Evolutionary conservation across 1,284 basidiomycete genomes (phyloP).

Genomic region (Cutaneotrichosporon sp.): DNA sequence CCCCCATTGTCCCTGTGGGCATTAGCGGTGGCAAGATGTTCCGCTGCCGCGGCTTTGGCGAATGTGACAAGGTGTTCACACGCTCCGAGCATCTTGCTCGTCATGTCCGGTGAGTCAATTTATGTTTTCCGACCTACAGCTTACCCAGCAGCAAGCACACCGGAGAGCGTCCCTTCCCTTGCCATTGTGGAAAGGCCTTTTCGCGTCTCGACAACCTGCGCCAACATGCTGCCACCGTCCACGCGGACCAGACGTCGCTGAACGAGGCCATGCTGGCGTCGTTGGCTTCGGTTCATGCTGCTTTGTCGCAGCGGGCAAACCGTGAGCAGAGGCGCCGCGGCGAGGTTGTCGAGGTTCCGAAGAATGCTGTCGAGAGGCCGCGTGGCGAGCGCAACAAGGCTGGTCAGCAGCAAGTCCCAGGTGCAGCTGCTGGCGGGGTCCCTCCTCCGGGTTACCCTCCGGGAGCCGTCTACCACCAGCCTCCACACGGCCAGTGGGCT

Average conservation of each 20-base stretch:
- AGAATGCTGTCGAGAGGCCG: conserved; percentile 49
- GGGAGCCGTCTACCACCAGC: conserved; percentile 16
- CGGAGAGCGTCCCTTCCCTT: conserved; percentile 90
- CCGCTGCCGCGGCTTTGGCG: conserved; percentile 89
- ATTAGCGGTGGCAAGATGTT: conserved; percentile 71
- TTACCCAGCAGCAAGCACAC: conserved; percentile 78
- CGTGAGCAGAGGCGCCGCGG: conserved; percentile 50
- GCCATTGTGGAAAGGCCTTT: conserved; percentile 93
- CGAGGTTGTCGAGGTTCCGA: conserved; percentile 52
- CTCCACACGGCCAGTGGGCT: conserved; percentile 19
- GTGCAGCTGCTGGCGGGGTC: conserved; percentile 8
- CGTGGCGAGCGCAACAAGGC: conserved; percentile 28
- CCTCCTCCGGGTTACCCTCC: conserved; percentile 16
- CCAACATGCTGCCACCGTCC: conserved; percentile 93
- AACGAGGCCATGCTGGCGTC: conserved; percentile 92
- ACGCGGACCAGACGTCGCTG: conserved; percentile 77
- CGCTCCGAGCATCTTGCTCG: conserved; percentile 91
- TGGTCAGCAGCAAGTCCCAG: conserved; percentile 1
- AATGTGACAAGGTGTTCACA: conserved; percentile 94
- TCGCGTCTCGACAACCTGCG: conserved; percentile 94
- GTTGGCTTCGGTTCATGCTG: conserved; percentile 78
- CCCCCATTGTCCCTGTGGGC: conserved; percentile 50
- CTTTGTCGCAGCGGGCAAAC: conserved; percentile 59
- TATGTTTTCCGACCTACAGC: conserved; percentile 1
- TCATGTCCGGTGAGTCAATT: conserved; percentile 73